These are phyloP conservation scores for Nitzschia sp. DNA, from an alignment of 108 stramenopile species.

Conservation along the genomic window DNA sequence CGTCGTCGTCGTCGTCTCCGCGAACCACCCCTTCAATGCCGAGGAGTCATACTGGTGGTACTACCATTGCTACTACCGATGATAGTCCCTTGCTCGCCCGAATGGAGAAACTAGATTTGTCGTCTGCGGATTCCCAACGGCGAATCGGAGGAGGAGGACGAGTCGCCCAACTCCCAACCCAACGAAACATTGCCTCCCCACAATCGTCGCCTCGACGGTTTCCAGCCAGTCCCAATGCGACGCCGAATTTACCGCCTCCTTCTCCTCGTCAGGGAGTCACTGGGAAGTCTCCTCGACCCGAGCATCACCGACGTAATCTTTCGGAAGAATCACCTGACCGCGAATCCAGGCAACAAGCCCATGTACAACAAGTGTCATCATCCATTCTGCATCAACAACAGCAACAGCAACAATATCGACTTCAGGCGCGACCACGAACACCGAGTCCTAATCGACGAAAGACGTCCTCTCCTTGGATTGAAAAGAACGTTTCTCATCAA, in stretches of 20 bases:
- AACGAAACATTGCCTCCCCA: too few relatives aligned
- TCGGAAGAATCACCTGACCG: too few relatives aligned
- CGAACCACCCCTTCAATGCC: not conserved
- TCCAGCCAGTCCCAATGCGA: not conserved
- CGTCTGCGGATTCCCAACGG: not conserved
- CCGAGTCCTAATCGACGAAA: conserved; percentile 6
- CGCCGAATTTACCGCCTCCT: conserved; percentile 1
- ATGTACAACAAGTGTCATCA: not conserved
- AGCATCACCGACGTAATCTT: not conserved
- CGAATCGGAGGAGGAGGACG: not conserved
- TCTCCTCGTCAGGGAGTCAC: not conserved
- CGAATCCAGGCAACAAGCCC: too few relatives aligned
- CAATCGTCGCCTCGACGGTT: not conserved
- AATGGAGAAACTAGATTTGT: not conserved
- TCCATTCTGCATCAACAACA: too few relatives aligned
- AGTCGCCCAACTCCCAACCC: too few relatives aligned
- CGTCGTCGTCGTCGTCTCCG: not conserved
- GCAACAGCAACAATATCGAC: conserved; percentile 6
- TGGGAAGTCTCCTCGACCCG: not conserved
- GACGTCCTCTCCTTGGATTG: conserved; percentile 15
- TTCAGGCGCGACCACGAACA: not conserved
- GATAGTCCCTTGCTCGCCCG: conserved; percentile 1
- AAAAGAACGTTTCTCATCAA: conserved; percentile 3
- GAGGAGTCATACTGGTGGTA: not conserved
- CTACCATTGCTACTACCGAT: not conserved